Base-by-base conservation (phyloP, 2,329 filamentous ascomycete species). In the Gyromitra esculenta region DNA sequence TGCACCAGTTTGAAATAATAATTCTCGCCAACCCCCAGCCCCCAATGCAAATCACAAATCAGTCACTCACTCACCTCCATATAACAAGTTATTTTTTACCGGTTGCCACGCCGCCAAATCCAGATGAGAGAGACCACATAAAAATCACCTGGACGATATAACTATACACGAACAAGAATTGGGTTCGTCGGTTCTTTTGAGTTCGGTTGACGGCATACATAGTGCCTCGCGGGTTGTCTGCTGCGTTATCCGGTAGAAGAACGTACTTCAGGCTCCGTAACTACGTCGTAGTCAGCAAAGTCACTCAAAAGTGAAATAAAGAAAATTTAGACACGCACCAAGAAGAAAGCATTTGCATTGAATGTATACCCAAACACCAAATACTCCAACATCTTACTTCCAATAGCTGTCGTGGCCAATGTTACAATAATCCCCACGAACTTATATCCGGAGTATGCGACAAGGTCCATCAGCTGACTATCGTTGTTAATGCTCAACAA, bases 371-470 rank as follows among this genome's bases (percentile, higher is more conserved):
- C 84, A 82, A 99, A 99, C 73, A 97, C 88, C 68, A 94, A 86
- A 92, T 92, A 96, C 72, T 94, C 92, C 66, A 94, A 91, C 2
- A 93, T 96, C 35, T 95, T 92, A 50, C 93, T 91, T 9, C 90
- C 89, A 13, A 93, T 87, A 83, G 96, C 92, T 21, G 93, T 91
- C 21, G 95, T 85, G 11, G 91, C 88, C 77, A 98, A 89, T 0
- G 94, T 97, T 62, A 92, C 88, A 77, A 99, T 99, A 81, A 98
- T 94, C 41, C 95, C 96, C 39, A 99, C 95, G 82, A 99, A 99
- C 84, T 99, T 99, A 86, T 99, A 99, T n/a, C 96, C 96, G 1
- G 92, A 96, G 85, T 99, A 99, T 3, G 96, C 96, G 69, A 99
- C 91, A 65, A 99, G 85, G 81, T 99, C 96, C 76, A 98, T 89